A percentile compares a stretch with the other conserved stretches of the same genome.
Conservation (phyloP, 306 rosid species). For the Carpinus fangiana region DNA sequence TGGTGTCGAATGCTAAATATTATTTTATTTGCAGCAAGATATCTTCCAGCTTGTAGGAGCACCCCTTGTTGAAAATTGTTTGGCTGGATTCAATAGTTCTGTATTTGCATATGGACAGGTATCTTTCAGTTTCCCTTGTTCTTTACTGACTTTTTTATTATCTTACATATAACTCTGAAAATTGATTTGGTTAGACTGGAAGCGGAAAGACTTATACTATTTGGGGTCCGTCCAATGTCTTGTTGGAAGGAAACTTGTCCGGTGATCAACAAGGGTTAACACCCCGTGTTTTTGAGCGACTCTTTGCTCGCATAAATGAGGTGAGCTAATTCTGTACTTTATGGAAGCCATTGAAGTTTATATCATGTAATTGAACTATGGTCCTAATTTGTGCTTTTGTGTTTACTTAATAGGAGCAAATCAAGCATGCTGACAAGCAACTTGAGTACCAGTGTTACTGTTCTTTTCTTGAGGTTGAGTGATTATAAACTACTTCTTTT, state of each 20-base stretch:
- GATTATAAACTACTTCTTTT: slow-evolving; percentile 18
- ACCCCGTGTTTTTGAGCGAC: slow-evolving; percentile 82
- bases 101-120: slow-evolving; percentile 99
- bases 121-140: slow-evolving; percentile 10
- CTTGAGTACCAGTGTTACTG: slow-evolving; percentile 88
- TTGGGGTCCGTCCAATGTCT: slow-evolving; percentile 99
- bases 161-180: slow-evolving; percentile 12
- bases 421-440: slow-evolving; percentile 78
- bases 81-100: slow-evolving; percentile 98
- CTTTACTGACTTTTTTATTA: background rate
- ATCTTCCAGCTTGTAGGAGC: slow-evolving; percentile 90
- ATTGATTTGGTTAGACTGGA: slow-evolving; percentile 64
- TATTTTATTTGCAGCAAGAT: slow-evolving; percentile 62
- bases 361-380: slow-evolving; percentile 3
- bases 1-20: slow-evolving; percentile 11
- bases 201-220: slow-evolving; percentile 98
- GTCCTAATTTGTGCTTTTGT: slow-evolving; percentile 25
- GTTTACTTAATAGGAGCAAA: slow-evolving; percentile 70
- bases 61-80: slow-evolving; percentile 88
- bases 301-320: slow-evolving; percentile 83
- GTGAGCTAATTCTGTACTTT: slow-evolving; percentile 42
- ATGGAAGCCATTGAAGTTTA: slow-evolving; percentile 7
- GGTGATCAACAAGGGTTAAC: slow-evolving; percentile 85
- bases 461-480: slow-evolving; percentile 88
- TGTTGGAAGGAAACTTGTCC: slow-evolving; percentile 56